Conservation (phyloP, 768 basidiomycete species). For the Xerocomus brunneocitrinus region DNA sequence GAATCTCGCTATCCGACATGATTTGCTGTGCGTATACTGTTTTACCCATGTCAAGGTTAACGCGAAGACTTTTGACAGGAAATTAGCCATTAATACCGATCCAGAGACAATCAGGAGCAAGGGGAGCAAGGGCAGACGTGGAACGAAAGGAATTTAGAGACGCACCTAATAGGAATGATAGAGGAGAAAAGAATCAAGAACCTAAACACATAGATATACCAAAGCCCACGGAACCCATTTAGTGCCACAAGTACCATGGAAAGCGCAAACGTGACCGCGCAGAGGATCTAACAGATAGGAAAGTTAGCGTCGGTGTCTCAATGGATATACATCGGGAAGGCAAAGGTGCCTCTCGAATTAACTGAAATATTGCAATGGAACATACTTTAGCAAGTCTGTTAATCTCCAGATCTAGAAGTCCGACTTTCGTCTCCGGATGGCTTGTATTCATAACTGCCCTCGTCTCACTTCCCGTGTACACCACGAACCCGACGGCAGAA, state of each 20-base stretch:
- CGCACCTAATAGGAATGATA: constrained; percentile 97
- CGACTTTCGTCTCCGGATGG: constrained; percentile 92
- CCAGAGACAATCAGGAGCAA: neutral
- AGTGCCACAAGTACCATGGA: constrained; percentile 90
- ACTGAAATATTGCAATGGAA: neutral
- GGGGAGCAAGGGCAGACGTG: neutral
- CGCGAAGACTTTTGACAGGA: constrained; percentile 65
- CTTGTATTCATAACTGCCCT: constrained; percentile 99
- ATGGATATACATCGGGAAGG: neutral
- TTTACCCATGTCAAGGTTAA: constrained; percentile 99
- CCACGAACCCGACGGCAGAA: constrained; percentile 84
- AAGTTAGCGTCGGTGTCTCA: neutral
- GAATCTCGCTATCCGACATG: constrained; percentile 90
- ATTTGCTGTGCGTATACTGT: constrained; percentile 96
- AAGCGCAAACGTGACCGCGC: constrained; percentile 87
- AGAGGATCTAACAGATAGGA: constrained; percentile 64
- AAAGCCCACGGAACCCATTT: constrained; percentile 92
- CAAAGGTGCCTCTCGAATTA: neutral
- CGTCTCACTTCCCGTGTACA: constrained; percentile 94
- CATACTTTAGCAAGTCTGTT: constrained; percentile 90
- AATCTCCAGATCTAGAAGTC: constrained; percentile 88
- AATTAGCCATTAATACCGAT: neutral
- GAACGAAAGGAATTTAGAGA: constrained; percentile 1
- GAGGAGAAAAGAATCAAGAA: constrained; percentile 98
- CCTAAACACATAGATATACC: constrained; percentile 95